Percentiles rank a stretch among this genome's conserved stretches.
These are phyloP conservation scores for Mrakia blollopis DNA, from an alignment of 768 basidiomycete species.

Conservation along the genomic window DNA sequence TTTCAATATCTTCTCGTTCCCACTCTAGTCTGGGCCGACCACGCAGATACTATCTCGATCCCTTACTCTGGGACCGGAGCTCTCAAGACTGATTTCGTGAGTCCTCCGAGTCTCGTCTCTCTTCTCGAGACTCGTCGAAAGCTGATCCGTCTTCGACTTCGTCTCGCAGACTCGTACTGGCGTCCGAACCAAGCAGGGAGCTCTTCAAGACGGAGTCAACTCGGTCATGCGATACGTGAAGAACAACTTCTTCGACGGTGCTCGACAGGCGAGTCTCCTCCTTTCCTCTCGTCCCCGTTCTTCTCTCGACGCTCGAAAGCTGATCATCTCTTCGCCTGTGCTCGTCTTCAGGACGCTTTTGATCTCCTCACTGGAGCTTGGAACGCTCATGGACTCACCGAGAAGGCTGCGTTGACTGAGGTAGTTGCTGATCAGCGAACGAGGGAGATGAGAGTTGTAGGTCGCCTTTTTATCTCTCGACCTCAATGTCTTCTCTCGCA, in stretches of 20 bases:
- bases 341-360: conserved; percentile 67
- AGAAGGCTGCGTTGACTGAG: conserved; percentile 55
- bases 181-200: conserved; percentile 73
- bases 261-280: conserved; percentile 61
- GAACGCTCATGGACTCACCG: conserved; percentile 56
- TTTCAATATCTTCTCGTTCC: neutral
- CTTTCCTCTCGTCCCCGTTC: conserved; percentile 12
- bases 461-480: conserved; percentile 41
- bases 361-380: conserved; percentile 90
- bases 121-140: neutral
- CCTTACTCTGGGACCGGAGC: conserved; percentile 95
- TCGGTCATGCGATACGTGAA: conserved; percentile 78
- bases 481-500: conserved; percentile 7
- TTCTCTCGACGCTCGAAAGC: neutral
- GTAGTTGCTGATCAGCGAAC: conserved; percentile 75
- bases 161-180: conserved; percentile 53
- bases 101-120: neutral
- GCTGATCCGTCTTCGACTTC: neutral
- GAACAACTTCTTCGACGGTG: conserved; percentile 96
- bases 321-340: neutral
- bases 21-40: conserved; percentile 86
- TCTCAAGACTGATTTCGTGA: conserved; percentile 94
- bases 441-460: conserved; percentile 72
- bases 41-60: conserved; percentile 80
- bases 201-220: conserved; percentile 80